Evolutionary conservation across 345 rosid genomes (phyloP), one percentile per base, ranked within the genome.

Genomic region (Mangifera indica): DNA sequence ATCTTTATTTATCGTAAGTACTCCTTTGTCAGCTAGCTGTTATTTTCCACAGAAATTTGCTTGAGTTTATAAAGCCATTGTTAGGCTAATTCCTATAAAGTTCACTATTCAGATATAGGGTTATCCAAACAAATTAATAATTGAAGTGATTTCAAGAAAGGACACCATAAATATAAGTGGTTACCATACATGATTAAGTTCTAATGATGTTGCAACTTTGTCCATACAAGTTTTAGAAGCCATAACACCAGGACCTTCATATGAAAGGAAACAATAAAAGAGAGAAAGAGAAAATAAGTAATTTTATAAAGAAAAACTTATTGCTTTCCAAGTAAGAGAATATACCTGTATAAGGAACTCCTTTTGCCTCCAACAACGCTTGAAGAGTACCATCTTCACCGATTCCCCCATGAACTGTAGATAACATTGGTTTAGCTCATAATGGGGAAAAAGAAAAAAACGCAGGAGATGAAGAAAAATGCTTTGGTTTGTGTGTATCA

Each of bases 351-450:
- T 86, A 81, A 54, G 89, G 86, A 80, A 94, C 88, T 83, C 91
- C 97, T 83, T 80, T 90, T 55, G 87, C 83, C 75, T 85, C 93
- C 84, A 94, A 77, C 73, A 94, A 76, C 59, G 87, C 84, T 76
- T 94, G 98, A 72, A 94, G 82, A 13, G 97, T 92, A 54, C 98
- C 98, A 76, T 94, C 92, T 84, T 94, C 98, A 74, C 98, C 98
- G 13, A 94, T 90, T 79, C 97, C 98, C 77, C 97, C 98, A 76
- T 94, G 98, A 65, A 87, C 98, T 94, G 84, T 65, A 71, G 46
- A 73, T 66, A 69, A 55, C 70, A 79, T 74, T 54, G 59, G 21
- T 71, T 62, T 52, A 72, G 21, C 24, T 48, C 34, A 71, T 17
- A 60, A 60, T 18, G 13, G 54, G 15, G 2, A 3, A n/a, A 34